Conservation (phyloP, 148 eudicot genomes). For the Selenicereus undatus region DNA sequence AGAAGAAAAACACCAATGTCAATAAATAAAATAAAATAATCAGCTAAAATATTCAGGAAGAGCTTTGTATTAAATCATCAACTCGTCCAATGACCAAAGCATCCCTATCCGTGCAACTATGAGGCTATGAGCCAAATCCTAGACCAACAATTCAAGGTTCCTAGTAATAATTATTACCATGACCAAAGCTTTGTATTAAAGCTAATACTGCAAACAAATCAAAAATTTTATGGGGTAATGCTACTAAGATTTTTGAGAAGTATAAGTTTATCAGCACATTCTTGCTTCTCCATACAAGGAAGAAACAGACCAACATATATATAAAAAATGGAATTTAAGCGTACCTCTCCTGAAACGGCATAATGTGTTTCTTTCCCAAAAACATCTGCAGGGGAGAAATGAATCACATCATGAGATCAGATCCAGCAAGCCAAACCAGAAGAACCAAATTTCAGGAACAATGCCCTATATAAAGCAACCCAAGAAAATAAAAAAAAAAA, state of each 20-base stretch:
- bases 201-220: neutral
- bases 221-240: too few relatives aligned
- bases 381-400: constrained; percentile 20
- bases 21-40: too few relatives aligned
- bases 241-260: neutral
- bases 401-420: neutral
- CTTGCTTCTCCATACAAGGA: neutral
- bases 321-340: neutral
- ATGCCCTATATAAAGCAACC: neutral
- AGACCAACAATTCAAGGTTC: neutral
- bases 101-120: neutral
- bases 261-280: neutral
- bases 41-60: neutral
- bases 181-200: too few relatives aligned
- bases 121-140: neutral
- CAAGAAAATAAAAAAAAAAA: neutral
- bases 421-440: neutral
- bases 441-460: neutral
- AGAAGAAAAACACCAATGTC: neutral
- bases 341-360: constrained; percentile 40
- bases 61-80: neutral
- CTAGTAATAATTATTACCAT: too few relatives aligned
- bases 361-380: constrained; percentile 35
- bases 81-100: neutral
- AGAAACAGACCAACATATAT: neutral